These are phyloP conservation scores for Chloromonas sp. DNA, from an alignment of 163 green algal genomes.

Conservation along the genomic window DNA sequence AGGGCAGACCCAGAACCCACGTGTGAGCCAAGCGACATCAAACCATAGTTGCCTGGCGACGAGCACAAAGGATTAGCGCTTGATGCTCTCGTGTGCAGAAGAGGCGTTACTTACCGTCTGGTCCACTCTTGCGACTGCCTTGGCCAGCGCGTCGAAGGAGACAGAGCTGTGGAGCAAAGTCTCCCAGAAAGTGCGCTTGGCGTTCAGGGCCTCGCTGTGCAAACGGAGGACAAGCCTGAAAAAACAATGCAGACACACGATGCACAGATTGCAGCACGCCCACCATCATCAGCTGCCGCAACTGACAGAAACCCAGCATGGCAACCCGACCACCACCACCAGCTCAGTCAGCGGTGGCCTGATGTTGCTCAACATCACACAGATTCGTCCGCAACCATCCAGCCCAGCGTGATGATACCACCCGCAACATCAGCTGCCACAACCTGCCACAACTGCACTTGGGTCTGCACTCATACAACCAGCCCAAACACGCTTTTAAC, in stretches of 20 bases:
- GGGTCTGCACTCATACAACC: not conserved
- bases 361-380: no score
- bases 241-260: not conserved
- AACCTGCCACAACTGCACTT: not conserved
- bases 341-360: no score
- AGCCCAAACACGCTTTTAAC: no score
- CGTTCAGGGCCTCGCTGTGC: constrained; percentile 39
- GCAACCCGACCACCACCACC: not conserved
- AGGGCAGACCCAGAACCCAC: not conserved
- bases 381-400: no score
- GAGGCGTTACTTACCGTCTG: not conserved
- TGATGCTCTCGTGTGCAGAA: not conserved
- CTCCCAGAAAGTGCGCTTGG: constrained; percentile 50
- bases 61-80: no score
- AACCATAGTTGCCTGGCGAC: not conserved
- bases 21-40: not conserved
- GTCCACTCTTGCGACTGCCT: not conserved
- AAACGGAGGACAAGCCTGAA: constrained; percentile 17
- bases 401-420: no score
- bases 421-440: not conserved
- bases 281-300: not conserved
- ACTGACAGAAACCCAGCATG: not conserved
- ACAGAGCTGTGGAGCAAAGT: constrained; percentile 27
- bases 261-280: not conserved
- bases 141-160: constrained; percentile 14